Conservation (phyloP, 148 eudicot species). For the Linanthus parryae region DNA sequence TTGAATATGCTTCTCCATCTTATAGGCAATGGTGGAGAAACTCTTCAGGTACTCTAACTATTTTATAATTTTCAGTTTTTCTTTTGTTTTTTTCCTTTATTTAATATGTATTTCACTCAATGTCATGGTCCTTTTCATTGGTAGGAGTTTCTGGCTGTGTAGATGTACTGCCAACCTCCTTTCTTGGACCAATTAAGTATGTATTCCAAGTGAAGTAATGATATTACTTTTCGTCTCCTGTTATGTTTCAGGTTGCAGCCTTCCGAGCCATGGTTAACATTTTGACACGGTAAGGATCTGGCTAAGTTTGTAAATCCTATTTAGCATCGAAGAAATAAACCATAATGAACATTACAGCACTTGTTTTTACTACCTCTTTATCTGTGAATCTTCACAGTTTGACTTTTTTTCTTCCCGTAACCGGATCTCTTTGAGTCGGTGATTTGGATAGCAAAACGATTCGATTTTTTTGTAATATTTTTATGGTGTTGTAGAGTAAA, state of each 20-base stretch:
- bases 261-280: conserved; percentile 99
- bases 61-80: not conserved
- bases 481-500: too few relatives aligned
- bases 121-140: not conserved
- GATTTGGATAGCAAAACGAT: too few relatives aligned
- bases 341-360: too few relatives aligned
- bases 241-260: conserved; percentile 81
- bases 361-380: too few relatives aligned
- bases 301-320: not conserved
- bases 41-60: conserved; percentile 65
- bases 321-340: too few relatives aligned
- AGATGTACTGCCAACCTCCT: not conserved
- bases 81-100: not conserved
- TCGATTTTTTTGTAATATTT: too few relatives aligned
- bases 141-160: not conserved
- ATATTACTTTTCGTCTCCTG: not conserved
- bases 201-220: not conserved
- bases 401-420: too few relatives aligned
- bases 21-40: conserved; percentile 99
- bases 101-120: too few relatives aligned
- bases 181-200: not conserved
- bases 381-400: too few relatives aligned
- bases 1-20: conserved; percentile 99
- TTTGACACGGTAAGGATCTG: conserved; percentile 69
- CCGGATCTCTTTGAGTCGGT: too few relatives aligned